These are phyloP conservation scores for Leccinum arenicola DNA, from an alignment of 768 basidiomycete species.

Conservation along the genomic window DNA sequence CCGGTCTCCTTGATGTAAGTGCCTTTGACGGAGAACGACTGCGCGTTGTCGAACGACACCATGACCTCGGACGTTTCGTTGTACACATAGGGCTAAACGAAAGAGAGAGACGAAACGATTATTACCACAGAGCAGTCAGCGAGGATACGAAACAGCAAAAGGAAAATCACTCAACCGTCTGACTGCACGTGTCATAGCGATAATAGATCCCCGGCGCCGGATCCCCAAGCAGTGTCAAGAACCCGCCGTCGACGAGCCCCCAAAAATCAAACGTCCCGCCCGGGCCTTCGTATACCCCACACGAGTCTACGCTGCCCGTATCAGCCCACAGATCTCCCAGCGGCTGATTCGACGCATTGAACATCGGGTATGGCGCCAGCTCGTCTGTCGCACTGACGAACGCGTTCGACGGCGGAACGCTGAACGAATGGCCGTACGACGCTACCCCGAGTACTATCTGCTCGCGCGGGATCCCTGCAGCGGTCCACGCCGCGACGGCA, in stretches of 20 bases:
- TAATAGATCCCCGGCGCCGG: constrained; percentile 46
- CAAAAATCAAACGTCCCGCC: constrained; percentile 60
- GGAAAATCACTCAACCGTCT: constrained; percentile 51
- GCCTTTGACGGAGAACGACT: constrained; percentile 59
- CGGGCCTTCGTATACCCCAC: constrained; percentile 45
- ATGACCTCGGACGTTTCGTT: constrained; percentile 49
- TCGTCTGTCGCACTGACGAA: constrained; percentile 32
- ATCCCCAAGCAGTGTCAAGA: constrained; percentile 35
- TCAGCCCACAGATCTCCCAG: constrained; percentile 58
- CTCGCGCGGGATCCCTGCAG: constrained; percentile 66
- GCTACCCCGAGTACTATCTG: constrained; percentile 82
- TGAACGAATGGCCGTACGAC: constrained; percentile 72
- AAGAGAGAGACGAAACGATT: not conserved
- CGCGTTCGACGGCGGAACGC: constrained; percentile 38
- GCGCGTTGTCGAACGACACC: constrained; percentile 60
- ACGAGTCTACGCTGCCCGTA: constrained; percentile 45
- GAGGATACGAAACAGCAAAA: no score
- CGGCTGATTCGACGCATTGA: constrained; percentile 41
- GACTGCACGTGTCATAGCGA: constrained; percentile 59
- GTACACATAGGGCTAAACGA: constrained; percentile 44
- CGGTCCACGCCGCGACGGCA: constrained; percentile 68
- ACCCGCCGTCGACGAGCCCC: constrained; percentile 58
- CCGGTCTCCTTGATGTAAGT: constrained; percentile 49
- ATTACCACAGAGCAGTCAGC: not conserved
- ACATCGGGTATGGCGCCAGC: constrained; percentile 49